phyloP scores from a whole-genome alignment of 2,329 filamentous ascomycete species.

The Pseudogymnoascus sp. region DNA sequence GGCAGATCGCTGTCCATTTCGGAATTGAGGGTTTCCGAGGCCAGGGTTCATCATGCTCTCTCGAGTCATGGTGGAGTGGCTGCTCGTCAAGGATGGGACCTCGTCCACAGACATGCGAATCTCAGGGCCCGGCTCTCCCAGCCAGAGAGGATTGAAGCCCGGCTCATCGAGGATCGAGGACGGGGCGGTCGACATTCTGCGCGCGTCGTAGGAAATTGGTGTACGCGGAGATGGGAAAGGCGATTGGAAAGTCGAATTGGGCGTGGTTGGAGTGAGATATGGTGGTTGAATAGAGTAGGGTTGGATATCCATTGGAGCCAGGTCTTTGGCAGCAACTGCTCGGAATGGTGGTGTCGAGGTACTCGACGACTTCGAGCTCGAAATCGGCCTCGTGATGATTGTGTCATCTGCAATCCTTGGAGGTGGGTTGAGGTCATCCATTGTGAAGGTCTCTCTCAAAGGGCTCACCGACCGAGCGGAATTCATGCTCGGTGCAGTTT shows the following conservation, averaged over 20 bases:
- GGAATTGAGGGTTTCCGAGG: constrained; percentile 37
- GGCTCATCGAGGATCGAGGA: constrained; percentile 68
- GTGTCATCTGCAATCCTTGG: constrained; percentile 1
- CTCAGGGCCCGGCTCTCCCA: constrained; percentile 69
- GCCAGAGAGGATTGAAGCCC: constrained; percentile 60
- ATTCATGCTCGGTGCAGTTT: constrained; percentile 35
- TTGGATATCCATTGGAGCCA: constrained; percentile 45
- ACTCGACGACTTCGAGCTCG: constrained; percentile 29
- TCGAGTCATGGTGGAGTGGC: constrained; percentile 66
- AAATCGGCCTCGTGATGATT: constrained; percentile 21
- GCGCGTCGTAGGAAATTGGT: constrained; percentile 61
- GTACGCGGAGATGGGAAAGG: constrained; percentile 58
- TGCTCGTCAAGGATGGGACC: constrained; percentile 67
- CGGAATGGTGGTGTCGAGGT: constrained; percentile 27
- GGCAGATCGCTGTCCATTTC: constrained; percentile 51
- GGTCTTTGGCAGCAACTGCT: constrained; percentile 31
- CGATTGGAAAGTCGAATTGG: constrained; percentile 48
- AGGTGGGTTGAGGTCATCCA: constrained; percentile 32
- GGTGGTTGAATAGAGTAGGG: constrained; percentile 32
- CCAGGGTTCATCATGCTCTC: constrained; percentile 45
- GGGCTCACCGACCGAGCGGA: constrained; percentile 44
- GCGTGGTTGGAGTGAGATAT: constrained; percentile 50
- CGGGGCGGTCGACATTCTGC: constrained; percentile 66
- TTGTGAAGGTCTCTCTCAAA: constrained; percentile 42
- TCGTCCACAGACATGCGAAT: constrained; percentile 64